Evolutionary conservation across 495 filamentous ascomycete species (phyloP).

Genomic region (Glutinoglossum americanum): DNA sequence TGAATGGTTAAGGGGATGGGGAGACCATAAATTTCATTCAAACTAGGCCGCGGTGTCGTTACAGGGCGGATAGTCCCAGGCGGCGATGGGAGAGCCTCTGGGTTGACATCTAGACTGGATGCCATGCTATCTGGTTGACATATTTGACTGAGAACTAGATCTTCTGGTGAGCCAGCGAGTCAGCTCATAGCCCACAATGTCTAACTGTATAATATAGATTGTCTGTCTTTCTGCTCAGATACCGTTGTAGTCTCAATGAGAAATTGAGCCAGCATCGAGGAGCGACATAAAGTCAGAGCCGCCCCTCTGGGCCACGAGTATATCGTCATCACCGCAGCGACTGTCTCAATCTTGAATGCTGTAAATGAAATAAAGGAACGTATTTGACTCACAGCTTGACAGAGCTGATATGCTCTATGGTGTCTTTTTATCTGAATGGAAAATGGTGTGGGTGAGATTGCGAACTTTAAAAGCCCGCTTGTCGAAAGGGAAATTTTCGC

Average conservation of each 20-base stretch:
- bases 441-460: neutral
- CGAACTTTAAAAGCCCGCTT: neutral
- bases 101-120: neutral
- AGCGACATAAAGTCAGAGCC: conserved; percentile 53
- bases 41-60: conserved; percentile 28
- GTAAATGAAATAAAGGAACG: neutral
- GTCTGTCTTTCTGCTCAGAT: conserved; percentile 43
- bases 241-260: conserved; percentile 83
- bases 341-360: neutral
- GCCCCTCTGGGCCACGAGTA: conserved; percentile 34
- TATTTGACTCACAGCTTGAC: neutral
- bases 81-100: neutral
- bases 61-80: neutral
- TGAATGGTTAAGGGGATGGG: conserved; percentile 59
- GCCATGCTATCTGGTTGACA: neutral
- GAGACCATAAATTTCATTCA: conserved; percentile 48
- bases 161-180: neutral
- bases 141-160: neutral
- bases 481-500: no score
- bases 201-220: conserved; percentile 9
- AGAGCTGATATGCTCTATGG: neutral
- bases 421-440: neutral
- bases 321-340: conserved; percentile 32
- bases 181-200: neutral
- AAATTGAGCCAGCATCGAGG: conserved; percentile 43